Evolutionary conservation across 139 green algal genomes (phyloP).

Genomic region (Chlamydomonas applanata): DNA sequence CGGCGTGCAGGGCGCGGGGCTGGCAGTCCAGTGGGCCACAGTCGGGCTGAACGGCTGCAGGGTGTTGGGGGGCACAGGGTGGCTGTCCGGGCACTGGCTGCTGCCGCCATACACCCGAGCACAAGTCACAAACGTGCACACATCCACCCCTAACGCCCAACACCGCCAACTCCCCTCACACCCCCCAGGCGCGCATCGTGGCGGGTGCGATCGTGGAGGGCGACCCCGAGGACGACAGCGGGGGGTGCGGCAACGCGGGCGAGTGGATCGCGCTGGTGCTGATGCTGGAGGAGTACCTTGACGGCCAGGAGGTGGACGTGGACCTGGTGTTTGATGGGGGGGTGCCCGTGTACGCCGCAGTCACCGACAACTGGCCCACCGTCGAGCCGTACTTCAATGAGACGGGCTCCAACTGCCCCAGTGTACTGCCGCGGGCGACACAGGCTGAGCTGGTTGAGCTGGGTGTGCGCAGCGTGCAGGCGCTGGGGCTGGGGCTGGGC

Average conservation of each 20-base stretch:
- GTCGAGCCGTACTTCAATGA: constrained; percentile 95
- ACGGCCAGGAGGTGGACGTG: constrained; percentile 70
- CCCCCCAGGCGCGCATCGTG: constrained; percentile 59
- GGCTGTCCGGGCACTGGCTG: too few species aligned
- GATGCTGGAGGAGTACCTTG: constrained; percentile 92
- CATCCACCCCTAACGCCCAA: too few species aligned
- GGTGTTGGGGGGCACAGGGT: too few species aligned
- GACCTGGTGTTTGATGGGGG: constrained; percentile 85
- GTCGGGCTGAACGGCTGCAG: background rate
- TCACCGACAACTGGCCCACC: constrained; percentile 75
- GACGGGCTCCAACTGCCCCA: constrained; percentile 86
- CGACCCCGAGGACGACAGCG: constrained; percentile 33
- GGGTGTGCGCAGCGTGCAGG: constrained; percentile 61
- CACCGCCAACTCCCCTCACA: too few species aligned
- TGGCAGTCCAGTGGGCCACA: background rate
- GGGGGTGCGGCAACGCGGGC: constrained; percentile 36
- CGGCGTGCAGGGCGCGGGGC: background rate
- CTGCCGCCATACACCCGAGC: too few species aligned
- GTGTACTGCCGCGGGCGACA: constrained; percentile 67
- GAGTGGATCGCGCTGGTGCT: constrained; percentile 70
- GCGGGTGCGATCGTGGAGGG: constrained; percentile 73
- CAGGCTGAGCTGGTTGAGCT: constrained; percentile 81
- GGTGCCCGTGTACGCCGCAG: constrained; percentile 73
- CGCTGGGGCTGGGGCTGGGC: constrained; percentile 53
- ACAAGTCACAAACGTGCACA: too few species aligned